These are phyloP conservation scores for Casuarina equisetifolia DNA, from an alignment of 306 rosid genomes.

Conservation along the genomic window DNA sequence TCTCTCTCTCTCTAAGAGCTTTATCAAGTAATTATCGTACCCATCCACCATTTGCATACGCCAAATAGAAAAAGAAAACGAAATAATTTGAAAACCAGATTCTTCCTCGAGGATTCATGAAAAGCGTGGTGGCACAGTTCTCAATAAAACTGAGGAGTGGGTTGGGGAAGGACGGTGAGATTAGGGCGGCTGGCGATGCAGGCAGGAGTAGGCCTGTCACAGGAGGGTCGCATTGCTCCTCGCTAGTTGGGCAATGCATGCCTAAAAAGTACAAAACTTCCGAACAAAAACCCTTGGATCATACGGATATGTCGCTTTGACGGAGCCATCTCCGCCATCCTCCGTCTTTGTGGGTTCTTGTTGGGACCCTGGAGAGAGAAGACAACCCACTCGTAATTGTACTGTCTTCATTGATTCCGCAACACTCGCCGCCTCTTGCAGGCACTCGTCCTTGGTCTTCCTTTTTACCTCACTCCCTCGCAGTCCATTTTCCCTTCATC, in stretches of 20 bases:
- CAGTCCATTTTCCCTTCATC: too few species aligned
- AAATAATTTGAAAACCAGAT: too few species aligned
- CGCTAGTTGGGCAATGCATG: conserved; percentile 9
- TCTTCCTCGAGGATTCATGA: background rate
- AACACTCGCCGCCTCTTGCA: background rate
- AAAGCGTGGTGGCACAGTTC: background rate
- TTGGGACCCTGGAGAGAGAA: conserved; percentile 7
- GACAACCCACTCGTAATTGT: background rate
- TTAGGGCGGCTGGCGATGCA: background rate
- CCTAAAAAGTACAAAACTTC: conserved; percentile 17
- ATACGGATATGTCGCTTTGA: conserved; percentile 15
- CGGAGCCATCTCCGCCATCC: conserved; percentile 8
- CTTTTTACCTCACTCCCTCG: background rate
- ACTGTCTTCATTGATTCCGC: conserved; percentile 14
- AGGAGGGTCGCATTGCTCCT: background rate
- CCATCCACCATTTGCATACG: too few species aligned
- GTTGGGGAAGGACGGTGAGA: background rate
- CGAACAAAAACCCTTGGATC: background rate
- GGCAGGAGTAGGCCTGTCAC: conserved; percentile 2
- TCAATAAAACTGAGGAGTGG: background rate
- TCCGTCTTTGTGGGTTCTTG: conserved; percentile 8
- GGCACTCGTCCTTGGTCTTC: background rate
- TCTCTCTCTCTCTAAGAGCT: too few species aligned
- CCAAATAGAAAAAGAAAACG: too few species aligned
- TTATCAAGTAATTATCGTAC: too few species aligned